Base-by-base conservation (phyloP, 2,329 filamentous ascomycete genomes). In the Neopestalotiopsis rosae region DNA sequence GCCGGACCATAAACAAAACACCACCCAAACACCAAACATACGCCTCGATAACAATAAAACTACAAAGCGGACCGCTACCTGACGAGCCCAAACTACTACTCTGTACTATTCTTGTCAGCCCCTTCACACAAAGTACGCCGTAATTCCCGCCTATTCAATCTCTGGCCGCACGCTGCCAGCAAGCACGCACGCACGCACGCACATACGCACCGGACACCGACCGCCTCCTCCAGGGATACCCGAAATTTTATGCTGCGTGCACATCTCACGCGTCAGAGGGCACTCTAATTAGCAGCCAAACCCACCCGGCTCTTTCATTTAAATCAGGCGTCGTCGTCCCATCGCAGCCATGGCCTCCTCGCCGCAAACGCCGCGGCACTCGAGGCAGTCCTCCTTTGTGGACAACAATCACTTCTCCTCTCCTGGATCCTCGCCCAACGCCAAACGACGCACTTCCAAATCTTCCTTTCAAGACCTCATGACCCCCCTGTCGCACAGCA, bases 341-440 rank as follows among this genome's bases (percentile, higher is more conserved):
- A 69, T 68, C 69, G 69, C 69, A 58, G 68, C 64, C 56, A 87
- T 86, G 83, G 77, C 82, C 64, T 76, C 81, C 66, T 85, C 85
- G 67, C 87, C 88, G 64, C 83, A 82, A 63, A 90, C 88, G 45
- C 88, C 89, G 67, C 83, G 81, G 72, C 89, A 90, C 75, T 90
- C 88, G 71, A 85, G 88, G 72, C 84, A 88, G 67, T 84, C 87
- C 59, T 91, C 89, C 38, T 80, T 81, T 70, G 81, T 87, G 74
- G 87, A 90, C 71, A 72, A 69, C 12, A 83, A 82, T 72, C 76
- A 78, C 64, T 69, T 69, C 66, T 76, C 73, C 65, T 84, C 81
- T 74, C 79, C 80, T 65, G 78, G 79, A 52, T 81, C 80, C 66
- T 87, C 86, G 2, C 84, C 86, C 12, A 79, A 77, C 68, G 79